These are phyloP conservation scores for Aristolochia californica DNA, from an alignment of 164 flowering plant genomes.

Conservation along the genomic window DNA sequence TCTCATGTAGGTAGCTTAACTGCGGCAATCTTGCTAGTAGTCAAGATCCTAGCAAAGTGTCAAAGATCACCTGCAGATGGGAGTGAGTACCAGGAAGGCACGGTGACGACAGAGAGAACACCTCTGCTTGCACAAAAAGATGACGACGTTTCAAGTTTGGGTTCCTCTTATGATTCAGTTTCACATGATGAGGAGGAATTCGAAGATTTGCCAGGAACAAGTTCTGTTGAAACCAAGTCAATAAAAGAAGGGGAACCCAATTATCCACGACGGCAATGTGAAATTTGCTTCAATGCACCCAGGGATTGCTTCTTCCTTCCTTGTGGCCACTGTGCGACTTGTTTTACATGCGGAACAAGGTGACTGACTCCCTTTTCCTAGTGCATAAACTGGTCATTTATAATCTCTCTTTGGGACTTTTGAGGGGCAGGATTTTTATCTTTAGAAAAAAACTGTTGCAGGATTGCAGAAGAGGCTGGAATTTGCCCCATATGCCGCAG, in stretches of 20 bases:
- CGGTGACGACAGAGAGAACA: constrained; percentile 28
- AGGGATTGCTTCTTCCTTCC: constrained; percentile 93
- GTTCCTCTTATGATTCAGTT: constrained; percentile 65
- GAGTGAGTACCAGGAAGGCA: constrained; percentile 15
- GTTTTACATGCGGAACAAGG: constrained; percentile 79
- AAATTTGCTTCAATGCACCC: constrained; percentile 75
- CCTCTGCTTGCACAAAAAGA: constrained; percentile 58
- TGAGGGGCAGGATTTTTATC: background rate
- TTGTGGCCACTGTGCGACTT: constrained; percentile 84
- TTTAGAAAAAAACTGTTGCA: constrained; percentile 12
- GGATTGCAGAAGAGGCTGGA: constrained; percentile 47
- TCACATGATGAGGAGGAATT: constrained; percentile 52
- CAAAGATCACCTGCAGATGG: constrained; percentile 20
- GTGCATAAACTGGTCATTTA: background rate
- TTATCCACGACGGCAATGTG: constrained; percentile 52
- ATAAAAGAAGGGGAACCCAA: constrained; percentile 36
- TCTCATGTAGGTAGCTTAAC: constrained; percentile 44
- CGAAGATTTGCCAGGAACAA: constrained; percentile 24
- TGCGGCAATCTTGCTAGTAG: constrained; percentile 29
- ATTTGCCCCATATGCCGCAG: constrained; percentile 48
- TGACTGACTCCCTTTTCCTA: constrained; percentile 12
- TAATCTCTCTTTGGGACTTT: background rate
- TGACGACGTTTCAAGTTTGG: constrained; percentile 59
- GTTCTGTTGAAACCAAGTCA: constrained; percentile 25
- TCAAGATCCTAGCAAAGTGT: constrained; percentile 31